Evolutionary conservation across 257 asterid genomes (phyloP).

Genomic region (Fraxinus anomala): DNA sequence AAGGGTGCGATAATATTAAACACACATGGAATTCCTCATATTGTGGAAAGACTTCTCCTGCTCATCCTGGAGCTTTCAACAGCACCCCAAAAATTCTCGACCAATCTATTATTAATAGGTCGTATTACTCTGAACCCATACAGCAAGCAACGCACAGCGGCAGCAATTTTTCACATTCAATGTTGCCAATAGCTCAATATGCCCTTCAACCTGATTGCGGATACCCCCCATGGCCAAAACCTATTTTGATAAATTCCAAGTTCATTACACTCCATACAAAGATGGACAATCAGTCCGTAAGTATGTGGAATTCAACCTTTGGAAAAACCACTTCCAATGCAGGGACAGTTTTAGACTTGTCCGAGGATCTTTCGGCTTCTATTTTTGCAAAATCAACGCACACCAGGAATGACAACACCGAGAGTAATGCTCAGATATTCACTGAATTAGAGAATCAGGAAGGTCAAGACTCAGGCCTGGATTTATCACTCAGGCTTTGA

Average conservation of each 20-base stretch:
- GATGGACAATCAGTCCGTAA: constrained; percentile 13
- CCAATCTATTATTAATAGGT: constrained; percentile 6
- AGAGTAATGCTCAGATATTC: not conserved
- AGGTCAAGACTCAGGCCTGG: constrained; percentile 23
- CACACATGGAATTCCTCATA: not conserved
- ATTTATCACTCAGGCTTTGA: constrained; percentile 33
- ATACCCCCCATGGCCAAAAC: not conserved
- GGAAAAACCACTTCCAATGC: constrained; percentile 8
- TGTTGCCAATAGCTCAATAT: constrained; percentile 11
- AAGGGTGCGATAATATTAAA: constrained; percentile 4
- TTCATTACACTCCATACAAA: not conserved
- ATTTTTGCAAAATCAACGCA: not conserved
- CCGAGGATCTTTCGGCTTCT: not conserved
- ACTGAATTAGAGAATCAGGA: constrained; percentile 13
- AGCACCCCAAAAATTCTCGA: not conserved
- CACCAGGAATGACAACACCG: not conserved
- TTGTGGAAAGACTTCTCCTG: constrained; percentile 12
- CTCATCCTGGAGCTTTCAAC: constrained; percentile 23
- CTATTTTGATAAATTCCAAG: not conserved
- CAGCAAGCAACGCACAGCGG: constrained; percentile 18
- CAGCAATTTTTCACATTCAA: constrained; percentile 3
- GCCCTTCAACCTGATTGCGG: not conserved
- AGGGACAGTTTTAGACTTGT: not conserved
- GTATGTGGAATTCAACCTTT: not conserved
- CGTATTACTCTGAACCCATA: constrained; percentile 16